A percentile compares a stretch with the other conserved stretches of the same genome.
Conservation (phyloP, 257 asterid genomes). For the Nicotiana noctiflora region DNA sequence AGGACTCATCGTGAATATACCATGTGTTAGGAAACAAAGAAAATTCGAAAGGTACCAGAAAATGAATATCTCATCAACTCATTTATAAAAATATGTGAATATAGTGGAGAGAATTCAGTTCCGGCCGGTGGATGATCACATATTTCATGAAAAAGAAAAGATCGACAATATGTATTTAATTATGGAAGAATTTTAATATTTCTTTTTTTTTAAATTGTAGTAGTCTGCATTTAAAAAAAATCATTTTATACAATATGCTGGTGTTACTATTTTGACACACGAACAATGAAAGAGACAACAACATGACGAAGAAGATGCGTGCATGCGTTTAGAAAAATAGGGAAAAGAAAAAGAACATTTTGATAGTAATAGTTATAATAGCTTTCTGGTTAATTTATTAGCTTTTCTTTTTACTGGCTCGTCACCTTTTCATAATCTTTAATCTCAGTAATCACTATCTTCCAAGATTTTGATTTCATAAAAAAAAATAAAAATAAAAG, state of each 20-base stretch:
- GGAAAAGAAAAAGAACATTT: not conserved
- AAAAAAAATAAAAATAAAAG: too few relatives aligned
- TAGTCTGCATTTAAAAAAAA: not conserved
- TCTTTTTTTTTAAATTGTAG: not conserved
- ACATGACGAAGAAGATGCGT: not conserved
- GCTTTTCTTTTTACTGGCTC: conserved; percentile 6
- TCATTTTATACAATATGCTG: not conserved
- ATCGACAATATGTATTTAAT: not conserved
- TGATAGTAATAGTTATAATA: not conserved
- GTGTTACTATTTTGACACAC: not conserved
- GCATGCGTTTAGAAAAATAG: not conserved
- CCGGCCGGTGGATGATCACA: not conserved
- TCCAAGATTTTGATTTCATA: conserved; percentile 40
- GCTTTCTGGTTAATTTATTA: not conserved
- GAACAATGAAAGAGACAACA: not conserved
- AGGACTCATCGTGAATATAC: too few relatives aligned
- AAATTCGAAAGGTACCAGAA: too few relatives aligned
- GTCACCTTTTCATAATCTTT: conserved; percentile 25
- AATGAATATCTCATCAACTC: too few relatives aligned
- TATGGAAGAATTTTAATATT: not conserved
- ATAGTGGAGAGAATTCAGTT: too few relatives aligned
- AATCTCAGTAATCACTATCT: conserved; percentile 28
- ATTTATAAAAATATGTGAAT: too few relatives aligned
- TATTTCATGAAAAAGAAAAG: not conserved
- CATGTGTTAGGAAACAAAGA: too few relatives aligned